Base-by-base conservation (phyloP, 2,329 filamentous ascomycete genomes). In the Diaporthe vaccinii region DNA sequence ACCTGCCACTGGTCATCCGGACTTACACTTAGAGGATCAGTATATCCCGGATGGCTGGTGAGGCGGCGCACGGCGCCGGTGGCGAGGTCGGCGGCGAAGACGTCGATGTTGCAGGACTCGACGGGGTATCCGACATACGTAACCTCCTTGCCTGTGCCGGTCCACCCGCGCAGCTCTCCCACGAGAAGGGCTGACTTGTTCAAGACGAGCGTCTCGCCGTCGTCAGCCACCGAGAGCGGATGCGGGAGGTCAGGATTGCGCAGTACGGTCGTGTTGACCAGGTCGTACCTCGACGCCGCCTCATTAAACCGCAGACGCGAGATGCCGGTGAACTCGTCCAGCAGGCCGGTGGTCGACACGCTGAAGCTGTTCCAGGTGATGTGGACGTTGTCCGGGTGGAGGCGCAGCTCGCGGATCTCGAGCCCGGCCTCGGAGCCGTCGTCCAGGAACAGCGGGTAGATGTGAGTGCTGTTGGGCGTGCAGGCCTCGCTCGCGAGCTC, bases 121-220 rank as follows among this genome's bases (percentile, higher is more conserved):
- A 69, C 70, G 0, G 84, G 78, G 67, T 79, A 80, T 1, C 86
- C 86, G 10, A 87, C 79, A 77, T 87, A 87, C 0, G 81, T 82
- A 22, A 86, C 80, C 75, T 87, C 85, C 10, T 81, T 79, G 0
- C 86, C 85, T 4, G 79, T 80, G 9, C 86, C 86, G 14, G 76
- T 85, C 76, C 87, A 88, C 10, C 86, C 85, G 15, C 86, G 84
- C 1, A 87, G 79, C 79, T 88, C 86, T 8, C 86, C 86, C 0
- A 87, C 81, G 3, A 76, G 78, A 69, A 86, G 82, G 14, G 81
- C 82, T 12, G 80, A 77, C 1, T 75, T 57, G 46, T 84, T 81
- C 51, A 84, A 55, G 4, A 73, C 28, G 20, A 86, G 67, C n/a
- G 83, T 62, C 8, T 76, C 74, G 10, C 81, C 82, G 1, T 79